Evolutionary conservation across 805 yeast species (phyloP).

Genomic region (Suhomyces kilbournensis): DNA sequence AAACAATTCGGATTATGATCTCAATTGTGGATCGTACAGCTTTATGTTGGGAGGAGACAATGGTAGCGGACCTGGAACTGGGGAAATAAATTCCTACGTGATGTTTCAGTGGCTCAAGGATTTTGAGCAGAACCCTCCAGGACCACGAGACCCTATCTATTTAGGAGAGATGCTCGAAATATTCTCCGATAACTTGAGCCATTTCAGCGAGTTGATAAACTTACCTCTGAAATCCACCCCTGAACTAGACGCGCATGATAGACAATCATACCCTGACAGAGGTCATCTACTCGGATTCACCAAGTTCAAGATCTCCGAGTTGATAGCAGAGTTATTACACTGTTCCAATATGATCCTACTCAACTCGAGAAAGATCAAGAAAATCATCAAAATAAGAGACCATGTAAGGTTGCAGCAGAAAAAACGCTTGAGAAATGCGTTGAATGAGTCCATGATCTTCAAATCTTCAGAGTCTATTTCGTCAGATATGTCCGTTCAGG

Average conservation of each 20-base stretch:
- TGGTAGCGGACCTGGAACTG: conserved; percentile 14
- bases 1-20: conserved; percentile 93
- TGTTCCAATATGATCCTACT: conserved; percentile 96
- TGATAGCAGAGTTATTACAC: conserved; percentile 90
- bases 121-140: conserved; percentile 85
- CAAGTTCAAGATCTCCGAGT: conserved; percentile 83
- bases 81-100: conserved; percentile 39
- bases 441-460: conserved; percentile 20
- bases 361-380: conserved; percentile 72
- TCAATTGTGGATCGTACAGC: conserved; percentile 77
- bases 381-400: conserved; percentile 67
- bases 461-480: conserved; percentile 5
- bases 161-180: conserved; percentile 79
- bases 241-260: background rate
- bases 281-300: conserved; percentile 77
- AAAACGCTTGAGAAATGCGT: conserved; percentile 45
- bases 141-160: conserved; percentile 87
- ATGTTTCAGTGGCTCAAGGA: conserved; percentile 46
- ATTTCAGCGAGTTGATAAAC: conserved; percentile 63
- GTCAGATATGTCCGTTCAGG: conserved; percentile 12
- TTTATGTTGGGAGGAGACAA: conserved; percentile 44
- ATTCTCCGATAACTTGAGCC: conserved; percentile 71
- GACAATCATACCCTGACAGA: conserved; percentile 1
- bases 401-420: conserved; percentile 46
- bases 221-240: background rate